These are phyloP conservation scores for Cryptococcus sp. DNA, from an alignment of 1,284 basidiomycete species.

Conservation along the genomic window DNA sequence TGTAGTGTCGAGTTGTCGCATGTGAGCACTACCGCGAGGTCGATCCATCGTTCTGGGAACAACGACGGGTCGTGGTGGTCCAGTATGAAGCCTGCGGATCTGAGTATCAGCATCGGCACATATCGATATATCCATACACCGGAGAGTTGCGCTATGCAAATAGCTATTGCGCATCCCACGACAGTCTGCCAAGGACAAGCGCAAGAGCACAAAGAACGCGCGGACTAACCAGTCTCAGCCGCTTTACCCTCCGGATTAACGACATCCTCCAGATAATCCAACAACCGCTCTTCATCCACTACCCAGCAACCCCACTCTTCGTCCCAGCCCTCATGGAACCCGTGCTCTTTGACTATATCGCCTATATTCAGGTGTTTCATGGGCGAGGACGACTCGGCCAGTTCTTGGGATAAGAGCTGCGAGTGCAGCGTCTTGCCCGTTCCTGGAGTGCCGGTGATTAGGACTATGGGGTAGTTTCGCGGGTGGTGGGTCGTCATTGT, in stretches of 20 bases:
- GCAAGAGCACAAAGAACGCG: too few species aligned
- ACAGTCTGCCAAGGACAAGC: too few species aligned
- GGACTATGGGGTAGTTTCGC: conserved; percentile 69
- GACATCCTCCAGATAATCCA: conserved; percentile 81
- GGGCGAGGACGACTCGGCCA: conserved; percentile 62
- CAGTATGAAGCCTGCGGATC: conserved; percentile 75
- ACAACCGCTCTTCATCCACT: conserved; percentile 92
- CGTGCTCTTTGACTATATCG: conserved; percentile 81
- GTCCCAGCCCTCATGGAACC: conserved; percentile 81
- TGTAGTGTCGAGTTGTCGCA: conserved; percentile 90
- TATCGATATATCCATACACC: neutral
- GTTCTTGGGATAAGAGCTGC: conserved; percentile 63
- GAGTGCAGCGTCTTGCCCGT: conserved; percentile 88
- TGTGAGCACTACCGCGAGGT: conserved; percentile 91
- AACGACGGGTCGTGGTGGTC: conserved; percentile 97
- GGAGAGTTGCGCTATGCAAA: too few species aligned
- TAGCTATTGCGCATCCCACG: too few species aligned
- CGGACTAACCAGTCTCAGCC: conserved; percentile 42
- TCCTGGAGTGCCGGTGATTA: conserved; percentile 79
- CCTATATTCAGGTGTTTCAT: conserved; percentile 86
- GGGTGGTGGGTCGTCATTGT: conserved; percentile 54
- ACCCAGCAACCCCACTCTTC: conserved; percentile 93
- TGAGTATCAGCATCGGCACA: neutral
- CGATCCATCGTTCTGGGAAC: conserved; percentile 95
- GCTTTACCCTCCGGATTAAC: conserved; percentile 48